A percentile compares a stretch with the other conserved stretches of the same genome.
These are phyloP conservation scores for Penstemon eatonii DNA, from an alignment of 257 asterid species.

Conservation along the genomic window DNA sequence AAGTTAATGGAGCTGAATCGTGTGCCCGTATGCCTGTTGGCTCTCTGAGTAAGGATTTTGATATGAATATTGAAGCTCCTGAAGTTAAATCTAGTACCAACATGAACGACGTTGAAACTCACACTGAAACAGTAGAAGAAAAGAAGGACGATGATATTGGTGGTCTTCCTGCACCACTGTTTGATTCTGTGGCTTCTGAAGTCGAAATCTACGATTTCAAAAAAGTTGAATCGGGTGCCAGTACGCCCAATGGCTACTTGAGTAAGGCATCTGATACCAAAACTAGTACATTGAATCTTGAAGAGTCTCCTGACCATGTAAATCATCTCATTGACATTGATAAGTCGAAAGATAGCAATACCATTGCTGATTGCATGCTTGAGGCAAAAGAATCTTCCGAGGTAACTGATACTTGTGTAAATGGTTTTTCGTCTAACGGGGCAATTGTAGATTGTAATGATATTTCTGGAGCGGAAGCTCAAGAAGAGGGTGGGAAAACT, in stretches of 20 bases:
- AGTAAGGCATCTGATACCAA: slow-evolving; percentile 19
- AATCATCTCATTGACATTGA: neutral
- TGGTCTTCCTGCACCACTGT: slow-evolving; percentile 14
- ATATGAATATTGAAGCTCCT: too few relatives aligned
- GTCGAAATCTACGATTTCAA: slow-evolving; percentile 6
- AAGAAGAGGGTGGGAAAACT: neutral
- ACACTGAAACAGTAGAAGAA: slow-evolving; percentile 19
- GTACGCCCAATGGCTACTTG: slow-evolving; percentile 11
- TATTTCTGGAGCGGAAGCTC: slow-evolving; percentile 6
- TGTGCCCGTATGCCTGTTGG: slow-evolving; percentile 2
- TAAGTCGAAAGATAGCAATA: slow-evolving; percentile 18
- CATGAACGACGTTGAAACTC: slow-evolving; percentile 12
- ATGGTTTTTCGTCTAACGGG: slow-evolving; percentile 10
- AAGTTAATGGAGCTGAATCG: slow-evolving; percentile 28
- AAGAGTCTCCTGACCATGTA: slow-evolving; percentile 10
- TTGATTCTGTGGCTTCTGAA: slow-evolving; percentile 18
- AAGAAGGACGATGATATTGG: slow-evolving; percentile 20
- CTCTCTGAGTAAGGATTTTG: too few relatives aligned
- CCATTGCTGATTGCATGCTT: slow-evolving; percentile 25
- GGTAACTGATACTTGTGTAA: slow-evolving; percentile 24
- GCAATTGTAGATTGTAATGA: slow-evolving; percentile 20
- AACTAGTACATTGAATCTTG: slow-evolving; percentile 9
- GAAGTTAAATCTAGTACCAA: too few relatives aligned
- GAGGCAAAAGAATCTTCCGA: slow-evolving; percentile 32
- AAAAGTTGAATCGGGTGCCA: slow-evolving; percentile 23